A percentile compares a stretch with the other conserved stretches of the same genome.
Conservation (phyloP, 495 filamentous ascomycete genomes). For the Aspergillus ellipticus region DNA sequence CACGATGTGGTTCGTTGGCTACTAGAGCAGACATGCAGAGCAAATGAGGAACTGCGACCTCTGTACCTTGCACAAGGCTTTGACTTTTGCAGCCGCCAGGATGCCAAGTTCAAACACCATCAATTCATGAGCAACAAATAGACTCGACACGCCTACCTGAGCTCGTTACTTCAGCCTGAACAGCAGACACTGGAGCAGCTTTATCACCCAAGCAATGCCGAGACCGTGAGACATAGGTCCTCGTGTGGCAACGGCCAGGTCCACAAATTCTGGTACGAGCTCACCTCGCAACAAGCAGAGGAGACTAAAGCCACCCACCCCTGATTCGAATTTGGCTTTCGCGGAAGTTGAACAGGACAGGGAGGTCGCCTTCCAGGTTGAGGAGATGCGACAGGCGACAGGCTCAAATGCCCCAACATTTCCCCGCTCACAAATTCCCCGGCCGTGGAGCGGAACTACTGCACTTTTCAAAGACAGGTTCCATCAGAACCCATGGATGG, state of each 20-base stretch:
- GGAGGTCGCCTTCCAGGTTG: slow-evolving; percentile 20
- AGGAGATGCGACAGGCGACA: slow-evolving; percentile 42
- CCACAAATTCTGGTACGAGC: background rate
- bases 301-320: background rate
- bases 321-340: slow-evolving; percentile 28
- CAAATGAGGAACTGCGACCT: slow-evolving; percentile 49
- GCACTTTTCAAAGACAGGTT: background rate
- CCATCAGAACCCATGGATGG: background rate
- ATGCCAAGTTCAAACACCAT: background rate
- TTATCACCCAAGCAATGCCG: no score
- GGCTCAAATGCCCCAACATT: slow-evolving; percentile 15
- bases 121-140: background rate
- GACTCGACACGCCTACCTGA: background rate
- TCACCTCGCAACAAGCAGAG: background rate
- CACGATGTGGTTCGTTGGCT: slow-evolving; percentile 54
- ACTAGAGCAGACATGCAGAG: slow-evolving; percentile 54
- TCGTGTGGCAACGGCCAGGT: background rate
- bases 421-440: background rate
- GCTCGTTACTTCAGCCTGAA: background rate
- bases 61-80: slow-evolving; percentile 53
- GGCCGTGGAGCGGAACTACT: background rate
- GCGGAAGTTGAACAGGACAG: slow-evolving; percentile 50
- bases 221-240: no score
- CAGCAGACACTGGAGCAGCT: background rate
- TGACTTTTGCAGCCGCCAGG: slow-evolving; percentile 40